Percentiles rank a stretch among this genome's conserved stretches.
Conservation (phyloP, 257 asterid genomes). For the Plantago ovata region DNA sequence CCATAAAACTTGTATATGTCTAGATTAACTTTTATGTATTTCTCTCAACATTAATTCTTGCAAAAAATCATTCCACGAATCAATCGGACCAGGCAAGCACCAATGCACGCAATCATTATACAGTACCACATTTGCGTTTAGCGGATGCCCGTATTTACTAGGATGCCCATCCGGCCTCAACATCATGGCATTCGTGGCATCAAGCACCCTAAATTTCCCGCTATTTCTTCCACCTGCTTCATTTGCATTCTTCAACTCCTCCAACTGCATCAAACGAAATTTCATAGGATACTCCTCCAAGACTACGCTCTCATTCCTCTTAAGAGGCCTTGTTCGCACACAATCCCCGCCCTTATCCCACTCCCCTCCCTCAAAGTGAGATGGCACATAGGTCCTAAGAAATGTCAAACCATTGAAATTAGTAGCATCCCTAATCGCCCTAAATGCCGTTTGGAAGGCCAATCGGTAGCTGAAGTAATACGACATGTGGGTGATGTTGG, state of each 20-base stretch:
- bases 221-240: slow-evolving; percentile 30
- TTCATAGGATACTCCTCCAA: slow-evolving; percentile 26
- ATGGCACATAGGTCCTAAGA: slow-evolving; percentile 39
- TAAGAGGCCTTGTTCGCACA: slow-evolving; percentile 33
- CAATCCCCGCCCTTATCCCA: slow-evolving; percentile 64
- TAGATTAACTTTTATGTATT: slow-evolving; percentile 1
- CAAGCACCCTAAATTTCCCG: slow-evolving; percentile 39
- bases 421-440: slow-evolving; percentile 20
- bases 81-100: slow-evolving; percentile 75
- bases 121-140: slow-evolving; percentile 28
- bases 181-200: slow-evolving; percentile 47
- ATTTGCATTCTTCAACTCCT: slow-evolving; percentile 39
- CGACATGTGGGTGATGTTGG: slow-evolving; percentile 34
- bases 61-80: slow-evolving; percentile 47
- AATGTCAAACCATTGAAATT: slow-evolving; percentile 31
- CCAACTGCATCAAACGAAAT: slow-evolving; percentile 38
- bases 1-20: neutral
- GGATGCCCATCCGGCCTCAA: slow-evolving; percentile 65
- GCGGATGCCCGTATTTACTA: slow-evolving; percentile 54
- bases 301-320: slow-evolving; percentile 31
- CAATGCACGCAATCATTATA: slow-evolving; percentile 59
- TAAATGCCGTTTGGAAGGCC: slow-evolving; percentile 45
- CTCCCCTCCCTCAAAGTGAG: slow-evolving; percentile 47
- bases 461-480: slow-evolving; percentile 36
- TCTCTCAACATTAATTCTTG: slow-evolving; percentile 44